Percentiles rank a stretch among this genome's conserved stretches.
Conservation (phyloP, 306 rosid genomes). For the Cucumis cinereus region DNA sequence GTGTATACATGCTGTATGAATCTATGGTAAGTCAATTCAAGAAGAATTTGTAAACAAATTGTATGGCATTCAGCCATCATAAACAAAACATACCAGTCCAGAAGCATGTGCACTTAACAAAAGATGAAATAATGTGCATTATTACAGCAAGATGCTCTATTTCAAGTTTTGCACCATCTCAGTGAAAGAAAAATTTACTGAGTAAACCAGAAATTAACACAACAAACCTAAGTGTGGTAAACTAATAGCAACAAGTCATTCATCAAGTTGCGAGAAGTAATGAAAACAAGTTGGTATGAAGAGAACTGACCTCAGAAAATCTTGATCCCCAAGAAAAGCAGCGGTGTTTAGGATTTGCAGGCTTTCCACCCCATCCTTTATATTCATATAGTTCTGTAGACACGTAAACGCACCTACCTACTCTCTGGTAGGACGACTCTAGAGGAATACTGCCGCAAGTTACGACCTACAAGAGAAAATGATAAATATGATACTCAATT, state of each 20-base stretch:
- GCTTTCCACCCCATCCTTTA: slow-evolving; percentile 70
- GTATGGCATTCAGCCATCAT: neutral
- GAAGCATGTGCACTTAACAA: neutral
- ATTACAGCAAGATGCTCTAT: neutral
- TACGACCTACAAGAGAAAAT: slow-evolving; percentile 59
- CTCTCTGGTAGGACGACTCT: slow-evolving; percentile 87
- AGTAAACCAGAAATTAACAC: neutral
- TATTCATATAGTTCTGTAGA: slow-evolving; percentile 76
- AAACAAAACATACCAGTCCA: neutral
- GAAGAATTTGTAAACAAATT: neutral
- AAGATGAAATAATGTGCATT: neutral
- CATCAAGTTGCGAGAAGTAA: neutral
- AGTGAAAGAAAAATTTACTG: neutral
- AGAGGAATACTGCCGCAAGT: slow-evolving; percentile 97
- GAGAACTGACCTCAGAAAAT: slow-evolving; percentile 63
- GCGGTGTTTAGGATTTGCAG: slow-evolving; percentile 62
- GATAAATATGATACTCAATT: neutral
- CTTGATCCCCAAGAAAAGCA: slow-evolving; percentile 78
- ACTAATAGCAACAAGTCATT: neutral
- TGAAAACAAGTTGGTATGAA: neutral
- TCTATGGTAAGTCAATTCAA: neutral
- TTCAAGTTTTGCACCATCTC: neutral
- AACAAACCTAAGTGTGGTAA: neutral
- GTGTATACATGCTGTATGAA: neutral
- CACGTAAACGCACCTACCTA: slow-evolving; percentile 74